These are phyloP conservation scores for Yamadazyma philogaea DNA, from an alignment of 805 yeast species.

Conservation along the genomic window DNA sequence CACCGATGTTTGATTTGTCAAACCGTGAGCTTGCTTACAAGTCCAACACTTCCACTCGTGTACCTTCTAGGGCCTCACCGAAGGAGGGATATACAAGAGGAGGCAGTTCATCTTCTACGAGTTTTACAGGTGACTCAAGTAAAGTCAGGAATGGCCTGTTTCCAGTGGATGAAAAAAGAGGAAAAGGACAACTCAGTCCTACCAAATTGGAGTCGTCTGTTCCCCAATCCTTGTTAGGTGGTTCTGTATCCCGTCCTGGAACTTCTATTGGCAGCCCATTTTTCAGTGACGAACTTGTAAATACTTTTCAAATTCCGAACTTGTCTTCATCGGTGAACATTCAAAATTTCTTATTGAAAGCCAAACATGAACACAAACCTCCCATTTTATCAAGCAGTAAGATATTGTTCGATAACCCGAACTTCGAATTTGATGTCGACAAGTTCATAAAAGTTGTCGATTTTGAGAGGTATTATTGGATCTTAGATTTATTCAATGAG, in stretches of 20 bases:
- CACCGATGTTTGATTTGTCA: background rate
- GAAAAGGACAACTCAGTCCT: background rate
- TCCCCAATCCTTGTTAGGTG: background rate
- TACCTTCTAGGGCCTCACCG: background rate
- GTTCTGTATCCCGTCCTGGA: constrained; percentile 8
- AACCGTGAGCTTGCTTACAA: background rate
- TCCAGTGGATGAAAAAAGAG: background rate
- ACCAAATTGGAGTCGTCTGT: background rate
- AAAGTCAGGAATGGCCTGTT: no score
- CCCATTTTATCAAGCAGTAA: constrained; percentile 14
- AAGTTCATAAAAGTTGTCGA: constrained; percentile 19
- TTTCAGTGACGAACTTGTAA: constrained; percentile 13
- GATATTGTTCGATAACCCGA: constrained; percentile 12
- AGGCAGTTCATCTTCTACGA: no score
- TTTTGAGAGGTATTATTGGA: constrained; percentile 35
- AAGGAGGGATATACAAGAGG: no score
- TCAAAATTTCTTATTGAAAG: constrained; percentile 14
- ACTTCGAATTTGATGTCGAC: constrained; percentile 14
- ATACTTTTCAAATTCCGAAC: constrained; percentile 10
- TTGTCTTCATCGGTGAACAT: constrained; percentile 10
- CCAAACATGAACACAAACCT: constrained; percentile 14
- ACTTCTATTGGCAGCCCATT: constrained; percentile 14
- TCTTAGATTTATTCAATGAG: constrained; percentile 41
- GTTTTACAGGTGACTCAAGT: no score
- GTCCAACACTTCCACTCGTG: background rate